Conservation (phyloP, 1,139 yeast species). For the Kazachstania sp. region DNA sequence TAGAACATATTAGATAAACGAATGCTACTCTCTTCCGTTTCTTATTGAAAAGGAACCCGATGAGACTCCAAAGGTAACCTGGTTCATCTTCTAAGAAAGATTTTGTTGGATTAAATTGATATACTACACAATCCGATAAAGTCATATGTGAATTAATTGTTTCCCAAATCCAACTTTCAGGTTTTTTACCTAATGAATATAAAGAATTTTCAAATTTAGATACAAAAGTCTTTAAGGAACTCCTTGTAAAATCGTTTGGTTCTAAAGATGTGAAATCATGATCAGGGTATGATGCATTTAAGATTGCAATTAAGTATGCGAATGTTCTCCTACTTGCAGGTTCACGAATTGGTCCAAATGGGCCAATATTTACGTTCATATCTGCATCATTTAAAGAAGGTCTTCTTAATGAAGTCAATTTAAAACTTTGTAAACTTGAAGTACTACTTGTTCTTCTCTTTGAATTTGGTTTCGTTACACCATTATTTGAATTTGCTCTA, state of each 20-base stretch:
- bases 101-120: constrained; percentile 69
- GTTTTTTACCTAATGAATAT: constrained; percentile 60
- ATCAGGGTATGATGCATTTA: constrained; percentile 90
- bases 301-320: constrained; percentile 81
- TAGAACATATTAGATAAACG: constrained; percentile 46
- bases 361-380: constrained; percentile 41
- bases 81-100: constrained; percentile 58
- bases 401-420: constrained; percentile 15
- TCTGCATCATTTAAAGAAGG: constrained; percentile 23
- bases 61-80: constrained; percentile 69
- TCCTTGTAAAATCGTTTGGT: constrained; percentile 70
- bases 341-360: constrained; percentile 87
- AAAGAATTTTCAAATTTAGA: constrained; percentile 72
- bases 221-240: constrained; percentile 46
- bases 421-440: constrained; percentile 15
- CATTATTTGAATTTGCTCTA: constrained; percentile 1
- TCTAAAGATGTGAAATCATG: constrained; percentile 85
- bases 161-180: constrained; percentile 74
- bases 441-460: constrained; percentile 23
- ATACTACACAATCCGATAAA: constrained; percentile 65
- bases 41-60: constrained; percentile 89
- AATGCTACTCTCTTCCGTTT: constrained; percentile 87
- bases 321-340: constrained; percentile 79
- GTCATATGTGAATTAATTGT: constrained; percentile 78
- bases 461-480: constrained; percentile 1